Evolutionary conservation across 768 basidiomycete species (phyloP).

Genomic region (Sporobolomyces pararoseus): DNA sequence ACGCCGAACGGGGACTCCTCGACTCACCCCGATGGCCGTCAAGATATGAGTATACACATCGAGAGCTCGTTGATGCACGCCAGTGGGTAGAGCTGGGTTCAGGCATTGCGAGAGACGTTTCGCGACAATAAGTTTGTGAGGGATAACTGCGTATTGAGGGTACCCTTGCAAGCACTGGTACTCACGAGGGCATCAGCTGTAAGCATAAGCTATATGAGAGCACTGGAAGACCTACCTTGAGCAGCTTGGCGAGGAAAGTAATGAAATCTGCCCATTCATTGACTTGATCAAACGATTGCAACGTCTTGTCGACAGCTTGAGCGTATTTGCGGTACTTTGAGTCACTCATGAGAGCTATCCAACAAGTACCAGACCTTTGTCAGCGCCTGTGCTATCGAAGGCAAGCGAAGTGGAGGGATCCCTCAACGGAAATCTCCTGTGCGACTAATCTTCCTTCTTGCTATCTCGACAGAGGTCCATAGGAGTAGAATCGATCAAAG

Average conservation of each 20-base stretch:
- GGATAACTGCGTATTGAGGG: constrained; percentile 92
- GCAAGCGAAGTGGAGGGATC: neutral
- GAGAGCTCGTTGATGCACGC: constrained; percentile 91
- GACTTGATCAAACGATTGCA: constrained; percentile 88
- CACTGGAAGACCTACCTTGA: constrained; percentile 38
- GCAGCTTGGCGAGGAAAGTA: constrained; percentile 64
- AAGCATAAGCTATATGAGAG: neutral
- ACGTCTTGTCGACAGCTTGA: constrained; percentile 83
- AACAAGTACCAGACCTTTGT: neutral
- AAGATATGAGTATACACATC: constrained; percentile 93
- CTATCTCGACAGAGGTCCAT: too few relatives aligned
- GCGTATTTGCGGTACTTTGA: constrained; percentile 62
- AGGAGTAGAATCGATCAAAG: too few relatives aligned
- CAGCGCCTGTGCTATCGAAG: neutral
- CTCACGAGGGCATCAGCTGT: too few relatives aligned
- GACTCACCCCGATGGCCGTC: constrained; percentile 76
- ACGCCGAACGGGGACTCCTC: too few relatives aligned
- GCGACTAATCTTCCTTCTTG: too few relatives aligned
- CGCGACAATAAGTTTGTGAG: constrained; percentile 85
- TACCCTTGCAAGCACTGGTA: constrained; percentile 83
- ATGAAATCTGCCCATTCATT: constrained; percentile 99
- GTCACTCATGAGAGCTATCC: constrained; percentile 23
- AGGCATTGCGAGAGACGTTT: constrained; percentile 94
- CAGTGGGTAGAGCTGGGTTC: constrained; percentile 94
- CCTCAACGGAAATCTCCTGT: too few relatives aligned